Percentiles rank a stretch among this genome's conserved stretches.
These are phyloP conservation scores for Saturnispora halmiae DNA, from an alignment of 805 yeast genomes.

Conservation along the genomic window DNA sequence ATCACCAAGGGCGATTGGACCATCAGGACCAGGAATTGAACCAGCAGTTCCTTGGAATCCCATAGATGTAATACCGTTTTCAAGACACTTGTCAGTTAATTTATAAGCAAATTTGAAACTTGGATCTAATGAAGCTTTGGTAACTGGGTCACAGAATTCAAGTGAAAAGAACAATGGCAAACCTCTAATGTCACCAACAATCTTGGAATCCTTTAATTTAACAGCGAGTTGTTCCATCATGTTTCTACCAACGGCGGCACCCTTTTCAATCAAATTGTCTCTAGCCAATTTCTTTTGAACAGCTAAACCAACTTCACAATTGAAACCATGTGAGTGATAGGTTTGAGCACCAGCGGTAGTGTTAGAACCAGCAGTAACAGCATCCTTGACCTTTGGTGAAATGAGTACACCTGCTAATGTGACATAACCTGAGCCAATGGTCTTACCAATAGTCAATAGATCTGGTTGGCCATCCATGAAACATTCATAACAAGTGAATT, in stretches of 20 bases:
- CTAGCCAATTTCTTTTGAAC: slow-evolving; percentile 33
- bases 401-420: slow-evolving; percentile 42
- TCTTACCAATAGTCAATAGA: slow-evolving; percentile 41
- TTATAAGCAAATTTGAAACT: slow-evolving; percentile 23
- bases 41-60: slow-evolving; percentile 36
- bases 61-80: slow-evolving; percentile 36
- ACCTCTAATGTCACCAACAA: slow-evolving; percentile 47
- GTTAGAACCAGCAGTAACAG: slow-evolving; percentile 34
- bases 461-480: slow-evolving; percentile 37
- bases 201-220: slow-evolving; percentile 24
- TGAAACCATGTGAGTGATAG: slow-evolving; percentile 40
- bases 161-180: slow-evolving; percentile 47
- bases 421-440: slow-evolving; percentile 42
- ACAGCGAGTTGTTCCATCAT: slow-evolving; percentile 31
- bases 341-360: slow-evolving; percentile 41
- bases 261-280: slow-evolving; percentile 32
- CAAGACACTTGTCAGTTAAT: slow-evolving; percentile 29
- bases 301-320: slow-evolving; percentile 38
- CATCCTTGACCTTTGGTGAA: slow-evolving; percentile 33
- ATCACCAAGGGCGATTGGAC: slow-evolving; percentile 16
- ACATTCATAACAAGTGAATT: slow-evolving; percentile 38
- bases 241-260: slow-evolving; percentile 35
- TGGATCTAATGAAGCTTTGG: slow-evolving; percentile 38
- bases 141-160: slow-evolving; percentile 38
- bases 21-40: slow-evolving; percentile 30